These are phyloP conservation scores for Sclerotinia nivalis DNA, from an alignment of 2,329 filamentous ascomycete genomes.

Conservation along the genomic window DNA sequence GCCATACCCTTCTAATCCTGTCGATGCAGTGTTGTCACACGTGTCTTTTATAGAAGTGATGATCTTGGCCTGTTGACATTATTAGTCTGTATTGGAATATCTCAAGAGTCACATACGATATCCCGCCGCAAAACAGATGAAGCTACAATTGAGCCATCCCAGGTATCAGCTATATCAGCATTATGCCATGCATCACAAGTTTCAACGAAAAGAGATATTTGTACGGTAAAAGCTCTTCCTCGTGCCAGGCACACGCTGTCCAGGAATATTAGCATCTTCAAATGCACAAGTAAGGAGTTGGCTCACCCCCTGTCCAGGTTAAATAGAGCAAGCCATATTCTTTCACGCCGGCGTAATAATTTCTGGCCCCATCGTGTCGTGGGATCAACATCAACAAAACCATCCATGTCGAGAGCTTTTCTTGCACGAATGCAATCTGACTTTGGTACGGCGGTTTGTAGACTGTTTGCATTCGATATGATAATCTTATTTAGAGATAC, in stretches of 20 bases:
- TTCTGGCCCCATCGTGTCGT: slow-evolving; percentile 60
- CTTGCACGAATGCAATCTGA: slow-evolving; percentile 69
- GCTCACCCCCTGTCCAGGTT: slow-evolving; percentile 67
- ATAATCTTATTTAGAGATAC: slow-evolving; percentile 69
- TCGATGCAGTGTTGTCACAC: slow-evolving; percentile 56
- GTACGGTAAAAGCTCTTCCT: slow-evolving; percentile 67
- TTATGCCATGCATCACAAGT: slow-evolving; percentile 70
- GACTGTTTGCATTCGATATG: slow-evolving; percentile 50
- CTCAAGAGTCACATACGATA: slow-evolving; percentile 48
- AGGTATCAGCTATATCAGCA: slow-evolving; percentile 61
- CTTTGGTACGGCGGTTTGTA: slow-evolving; percentile 54
- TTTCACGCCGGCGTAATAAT: slow-evolving; percentile 63
- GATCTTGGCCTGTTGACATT: slow-evolving; percentile 49
- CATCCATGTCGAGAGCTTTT: slow-evolving; percentile 66
- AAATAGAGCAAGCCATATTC: slow-evolving; percentile 71
- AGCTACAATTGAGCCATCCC: slow-evolving; percentile 70
- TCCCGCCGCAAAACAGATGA: slow-evolving; percentile 70
- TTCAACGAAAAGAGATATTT: slow-evolving; percentile 64
- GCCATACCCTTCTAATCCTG: slow-evolving; percentile 51
- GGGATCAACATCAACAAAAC: slow-evolving; percentile 64
- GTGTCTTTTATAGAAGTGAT: slow-evolving; percentile 58
- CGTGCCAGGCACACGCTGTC: slow-evolving; percentile 65
- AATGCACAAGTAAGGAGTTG: not conserved
- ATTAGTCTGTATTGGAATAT: not conserved
- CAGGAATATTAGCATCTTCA: slow-evolving; percentile 30